These are phyloP conservation scores for Penicillium occitanis DNA, from an alignment of 2,329 filamentous ascomycete species.

Conservation along the genomic window DNA sequence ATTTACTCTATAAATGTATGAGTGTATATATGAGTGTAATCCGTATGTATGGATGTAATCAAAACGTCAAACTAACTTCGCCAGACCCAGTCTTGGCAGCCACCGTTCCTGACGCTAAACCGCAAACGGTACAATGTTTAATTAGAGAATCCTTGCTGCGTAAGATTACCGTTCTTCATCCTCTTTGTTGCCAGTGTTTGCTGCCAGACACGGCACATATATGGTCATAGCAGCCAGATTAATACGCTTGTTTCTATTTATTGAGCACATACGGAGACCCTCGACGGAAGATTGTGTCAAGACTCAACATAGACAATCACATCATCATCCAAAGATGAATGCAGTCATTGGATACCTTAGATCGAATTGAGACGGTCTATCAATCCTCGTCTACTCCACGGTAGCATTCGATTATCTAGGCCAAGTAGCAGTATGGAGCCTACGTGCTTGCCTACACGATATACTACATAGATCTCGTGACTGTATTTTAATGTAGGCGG, in stretches of 20 bases:
- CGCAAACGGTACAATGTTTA: constrained; percentile 17
- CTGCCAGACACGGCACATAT: constrained; percentile 1
- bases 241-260: background rate
- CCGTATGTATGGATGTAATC: background rate
- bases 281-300: background rate
- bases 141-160: constrained; percentile 15
- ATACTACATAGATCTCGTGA: background rate
- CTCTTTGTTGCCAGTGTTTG: background rate
- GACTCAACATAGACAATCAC: background rate
- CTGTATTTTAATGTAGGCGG: background rate
- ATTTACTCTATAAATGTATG: constrained; percentile 5
- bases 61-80: background rate
- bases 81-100: constrained; percentile 10
- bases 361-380: background rate
- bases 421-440: background rate
- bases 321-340: background rate
- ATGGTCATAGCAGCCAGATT: background rate
- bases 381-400: background rate
- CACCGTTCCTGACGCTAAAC: constrained; percentile 19
- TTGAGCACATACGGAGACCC: too few relatives aligned
- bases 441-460: background rate
- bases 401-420: background rate
- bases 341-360: background rate
- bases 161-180: background rate
- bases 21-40: background rate